Evolutionary conservation across 2,329 filamentous ascomycete species (phyloP).

Genomic region (Nannizziopsis barbatae): DNA sequence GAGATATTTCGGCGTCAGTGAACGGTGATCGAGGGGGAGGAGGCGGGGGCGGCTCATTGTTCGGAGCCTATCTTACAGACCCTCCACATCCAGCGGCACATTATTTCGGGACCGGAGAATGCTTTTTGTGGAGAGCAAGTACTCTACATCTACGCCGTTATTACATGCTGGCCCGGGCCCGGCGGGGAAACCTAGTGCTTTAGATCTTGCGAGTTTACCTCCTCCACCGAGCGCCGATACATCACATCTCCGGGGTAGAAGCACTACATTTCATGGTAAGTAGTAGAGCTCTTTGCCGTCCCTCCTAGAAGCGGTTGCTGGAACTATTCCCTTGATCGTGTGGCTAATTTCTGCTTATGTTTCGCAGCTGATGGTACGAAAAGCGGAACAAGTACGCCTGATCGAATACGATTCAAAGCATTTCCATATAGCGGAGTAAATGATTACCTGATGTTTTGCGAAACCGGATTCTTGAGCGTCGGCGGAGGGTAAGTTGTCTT

Average conservation of each 20-base stretch:
- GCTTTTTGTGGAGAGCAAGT: slow-evolving; percentile 76
- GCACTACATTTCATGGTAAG: slow-evolving; percentile 45
- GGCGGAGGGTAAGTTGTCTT: slow-evolving; percentile 54
- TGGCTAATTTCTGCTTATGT: slow-evolving; percentile 11
- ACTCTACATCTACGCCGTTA: slow-evolving; percentile 42
- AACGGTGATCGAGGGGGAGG: slow-evolving; percentile 27
- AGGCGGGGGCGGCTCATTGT: slow-evolving; percentile 41
- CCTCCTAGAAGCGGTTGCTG: too few relatives aligned
- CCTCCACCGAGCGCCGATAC: slow-evolving; percentile 60
- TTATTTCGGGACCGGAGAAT: slow-evolving; percentile 94
- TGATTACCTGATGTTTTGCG: slow-evolving; percentile 93
- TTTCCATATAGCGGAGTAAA: slow-evolving; percentile 94
- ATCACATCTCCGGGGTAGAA: slow-evolving; percentile 45
- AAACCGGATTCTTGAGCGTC: slow-evolving; percentile 70
- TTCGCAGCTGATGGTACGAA: slow-evolving; percentile 21
- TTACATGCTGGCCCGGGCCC: slow-evolving; percentile 13
- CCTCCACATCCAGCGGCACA: slow-evolving; percentile 66
- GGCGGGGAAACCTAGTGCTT: slow-evolving; percentile 24
- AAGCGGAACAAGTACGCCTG: slow-evolving; percentile 48
- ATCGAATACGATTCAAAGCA: slow-evolving; percentile 85
- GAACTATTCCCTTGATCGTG: not conserved
- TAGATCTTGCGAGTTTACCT: slow-evolving; percentile 48
- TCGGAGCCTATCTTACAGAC: slow-evolving; percentile 91
- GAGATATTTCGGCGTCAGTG: slow-evolving; percentile 2
- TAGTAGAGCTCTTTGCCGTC: slow-evolving; percentile 8